These are phyloP conservation scores for Geranium brycei DNA, from an alignment of 345 rosid species.

Conservation along the genomic window DNA sequence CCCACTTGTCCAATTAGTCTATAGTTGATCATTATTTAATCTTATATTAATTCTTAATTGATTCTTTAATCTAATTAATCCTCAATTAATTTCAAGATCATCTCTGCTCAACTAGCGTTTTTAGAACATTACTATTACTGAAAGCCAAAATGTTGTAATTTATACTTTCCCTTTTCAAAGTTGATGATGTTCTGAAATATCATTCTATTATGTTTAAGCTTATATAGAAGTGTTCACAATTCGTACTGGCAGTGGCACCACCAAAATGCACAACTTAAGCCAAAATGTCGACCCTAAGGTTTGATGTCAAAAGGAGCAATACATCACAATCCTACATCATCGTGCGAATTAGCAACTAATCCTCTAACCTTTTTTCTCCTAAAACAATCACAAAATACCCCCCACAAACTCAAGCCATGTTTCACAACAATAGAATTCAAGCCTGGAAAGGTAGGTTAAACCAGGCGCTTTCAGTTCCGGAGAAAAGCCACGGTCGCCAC, in stretches of 20 bases:
- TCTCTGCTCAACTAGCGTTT: too few relatives aligned
- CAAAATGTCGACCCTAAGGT: background rate
- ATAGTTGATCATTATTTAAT: too few relatives aligned
- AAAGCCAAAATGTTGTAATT: too few relatives aligned
- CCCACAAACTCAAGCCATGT: background rate
- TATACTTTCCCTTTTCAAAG: too few relatives aligned
- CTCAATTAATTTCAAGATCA: too few relatives aligned
- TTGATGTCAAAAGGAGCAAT: background rate
- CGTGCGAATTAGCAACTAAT: background rate
- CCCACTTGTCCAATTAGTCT: too few relatives aligned
- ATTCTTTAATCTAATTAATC: too few relatives aligned
- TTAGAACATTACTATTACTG: too few relatives aligned
- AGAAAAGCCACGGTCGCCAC: constrained; percentile 89
- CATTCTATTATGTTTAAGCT: background rate
- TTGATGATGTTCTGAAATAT: too few relatives aligned
- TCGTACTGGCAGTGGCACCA: background rate
- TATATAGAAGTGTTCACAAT: too few relatives aligned
- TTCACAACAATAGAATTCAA: constrained; percentile 1
- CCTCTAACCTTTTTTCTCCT: background rate
- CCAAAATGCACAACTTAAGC: background rate
- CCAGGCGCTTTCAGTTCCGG: constrained; percentile 29
- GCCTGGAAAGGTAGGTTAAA: background rate
- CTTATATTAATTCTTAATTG: too few relatives aligned
- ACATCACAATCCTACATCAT: background rate
- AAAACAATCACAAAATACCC: background rate